A percentile compares a stretch with the other conserved stretches of the same genome.
Evolutionary conservation across 2,329 filamentous ascomycete genomes (phyloP).

Genomic region (Myriosclerotinia scirpicola): DNA sequence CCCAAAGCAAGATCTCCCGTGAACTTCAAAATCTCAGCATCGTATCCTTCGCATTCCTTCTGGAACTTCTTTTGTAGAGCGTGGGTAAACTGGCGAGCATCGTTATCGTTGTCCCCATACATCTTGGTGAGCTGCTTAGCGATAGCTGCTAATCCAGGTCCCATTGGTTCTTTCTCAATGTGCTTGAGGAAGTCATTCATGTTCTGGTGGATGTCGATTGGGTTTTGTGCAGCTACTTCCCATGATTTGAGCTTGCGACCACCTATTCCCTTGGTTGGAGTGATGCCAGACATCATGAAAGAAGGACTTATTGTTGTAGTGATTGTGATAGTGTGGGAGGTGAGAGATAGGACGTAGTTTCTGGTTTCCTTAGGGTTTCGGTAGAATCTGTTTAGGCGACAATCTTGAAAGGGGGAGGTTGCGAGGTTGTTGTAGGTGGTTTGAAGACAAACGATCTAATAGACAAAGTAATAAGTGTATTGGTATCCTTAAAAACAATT

Average conservation of each 20-base stretch:
- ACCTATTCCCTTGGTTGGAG: background rate
- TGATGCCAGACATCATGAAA: background rate
- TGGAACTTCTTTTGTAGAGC: background rate
- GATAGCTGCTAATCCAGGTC: background rate
- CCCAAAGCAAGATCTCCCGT: background rate
- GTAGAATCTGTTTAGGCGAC: background rate
- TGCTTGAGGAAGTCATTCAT: constrained; percentile 8
- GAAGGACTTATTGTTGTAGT: background rate
- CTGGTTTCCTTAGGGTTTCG: background rate
- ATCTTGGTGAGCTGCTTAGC: background rate
- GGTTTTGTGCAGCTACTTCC: background rate
- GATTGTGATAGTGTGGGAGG: background rate
- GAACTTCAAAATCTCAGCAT: background rate
- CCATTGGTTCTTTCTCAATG: background rate
- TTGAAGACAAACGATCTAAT: background rate
- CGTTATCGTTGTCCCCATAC: background rate
- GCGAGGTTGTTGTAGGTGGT: background rate
- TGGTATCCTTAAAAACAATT: too few relatives aligned
- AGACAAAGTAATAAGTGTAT: background rate
- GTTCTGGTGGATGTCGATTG: background rate
- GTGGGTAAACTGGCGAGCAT: constrained; percentile 2
- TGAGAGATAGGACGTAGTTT: background rate
- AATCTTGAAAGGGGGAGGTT: background rate
- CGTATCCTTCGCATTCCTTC: constrained; percentile 3
- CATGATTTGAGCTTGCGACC: constrained; percentile 7